Conservation (phyloP, 164 flowering plant genomes). For the Tetracentron sinense region DNA sequence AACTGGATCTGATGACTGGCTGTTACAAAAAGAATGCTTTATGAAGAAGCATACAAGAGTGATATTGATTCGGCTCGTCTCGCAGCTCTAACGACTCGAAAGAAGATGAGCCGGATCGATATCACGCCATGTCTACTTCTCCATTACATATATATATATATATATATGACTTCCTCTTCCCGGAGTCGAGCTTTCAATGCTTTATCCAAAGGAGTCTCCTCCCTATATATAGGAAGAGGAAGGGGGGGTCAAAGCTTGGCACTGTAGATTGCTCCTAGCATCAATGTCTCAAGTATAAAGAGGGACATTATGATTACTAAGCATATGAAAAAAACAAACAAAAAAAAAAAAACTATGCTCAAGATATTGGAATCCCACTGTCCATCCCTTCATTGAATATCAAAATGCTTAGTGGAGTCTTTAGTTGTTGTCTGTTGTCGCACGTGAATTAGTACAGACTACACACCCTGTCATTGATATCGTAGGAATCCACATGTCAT, state of each 20-base stretch:
- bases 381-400: neutral
- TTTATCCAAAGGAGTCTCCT: neutral
- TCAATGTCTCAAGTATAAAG: neutral
- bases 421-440: too few relatives aligned
- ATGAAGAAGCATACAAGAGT: slow-evolving; percentile 51
- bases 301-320: neutral
- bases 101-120: slow-evolving; percentile 48
- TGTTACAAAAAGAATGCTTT: neutral
- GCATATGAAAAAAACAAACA: neutral
- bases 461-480: neutral
- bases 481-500: neutral
- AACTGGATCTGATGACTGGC: too few relatives aligned
- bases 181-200: neutral
- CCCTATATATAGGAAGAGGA: slow-evolving; percentile 10
- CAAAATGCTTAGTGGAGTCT: neutral
- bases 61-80: slow-evolving; percentile 78
- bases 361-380: slow-evolving; percentile 13
- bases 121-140: slow-evolving; percentile 57
- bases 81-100: neutral
- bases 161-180: neutral
- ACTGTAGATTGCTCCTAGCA: neutral
- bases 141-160: neutral
- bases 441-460: neutral
- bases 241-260: neutral
- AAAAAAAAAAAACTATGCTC: slow-evolving; percentile 1